Evolutionary conservation across 768 basidiomycete genomes (phyloP), one percentile per base, ranked within the genome.

Genomic region (Punctularia strigosozonata): DNA sequence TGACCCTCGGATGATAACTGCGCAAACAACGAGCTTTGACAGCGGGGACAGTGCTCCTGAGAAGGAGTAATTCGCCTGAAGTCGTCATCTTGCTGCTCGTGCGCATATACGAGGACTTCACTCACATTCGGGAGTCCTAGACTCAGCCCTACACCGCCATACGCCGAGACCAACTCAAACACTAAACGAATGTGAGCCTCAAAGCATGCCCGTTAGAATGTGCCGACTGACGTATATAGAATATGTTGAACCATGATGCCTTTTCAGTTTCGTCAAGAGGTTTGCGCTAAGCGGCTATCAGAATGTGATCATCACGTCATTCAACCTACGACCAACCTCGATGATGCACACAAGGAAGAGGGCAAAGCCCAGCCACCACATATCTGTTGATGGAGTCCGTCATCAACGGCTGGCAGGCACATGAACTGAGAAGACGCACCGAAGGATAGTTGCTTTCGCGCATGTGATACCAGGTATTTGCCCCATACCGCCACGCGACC

Each of bases 1-100:
- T n/a, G n/a, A n/a, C n/a, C 91, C 90, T 41, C 95, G 83, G 44
- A 99, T 70, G 88, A 98, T 98, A 47, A 98, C 89, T 7, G 73
- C 56, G 51, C 77, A 80, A 20, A 97, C 48, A 41, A 98, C 77
- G 25, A 98, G 69, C 57, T 98, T 98, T 0, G 90, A 91, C 4
- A 95, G 58, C 0, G 81, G 73, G 12, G 69, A 64, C 42, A 92
- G 77, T 7, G 80, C 74, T 2, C 89, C 92, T 4, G 75, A 74
- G 39, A 97, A 71, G 0, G 86, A 87, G 49, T 75, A 87, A 53
- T 84, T 82, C 53, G 73, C 67, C 90, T 95, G 45, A 6, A 37
- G 23, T 12, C 22, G 38, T 10, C 39, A 32, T 34, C 23, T 37
- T 40, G 39, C 34, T 31, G 49, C 42, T 39, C 46, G 24, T 18